Percentiles rank a stretch among this genome's conserved stretches.
Evolutionary conservation across 106 monocot species (phyloP).

Genomic region (Chionographis japonica): DNA sequence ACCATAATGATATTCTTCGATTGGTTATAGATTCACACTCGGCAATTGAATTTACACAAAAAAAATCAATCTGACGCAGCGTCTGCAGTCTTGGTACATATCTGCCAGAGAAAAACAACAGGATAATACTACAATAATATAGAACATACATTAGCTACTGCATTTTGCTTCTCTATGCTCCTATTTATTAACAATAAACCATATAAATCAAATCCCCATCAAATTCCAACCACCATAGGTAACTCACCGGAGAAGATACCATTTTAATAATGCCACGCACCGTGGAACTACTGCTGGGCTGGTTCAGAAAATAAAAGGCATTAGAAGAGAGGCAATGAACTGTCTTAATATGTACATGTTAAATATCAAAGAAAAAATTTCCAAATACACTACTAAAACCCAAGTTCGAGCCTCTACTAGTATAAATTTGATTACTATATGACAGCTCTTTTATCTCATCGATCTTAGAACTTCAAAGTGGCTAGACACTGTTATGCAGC

Average conservation of each 20-base stretch:
- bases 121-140: not conserved
- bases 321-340: conserved; percentile 10
- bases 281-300: conserved; percentile 93
- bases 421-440: too few species aligned
- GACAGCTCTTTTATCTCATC: too few species aligned
- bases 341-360: not conserved
- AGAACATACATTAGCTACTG: not conserved
- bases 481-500: too few species aligned
- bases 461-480: too few species aligned
- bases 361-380: not conserved
- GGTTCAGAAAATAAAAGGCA: conserved; percentile 25
- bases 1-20: conserved; percentile 33
- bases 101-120: conserved; percentile 33
- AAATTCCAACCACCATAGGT: not conserved
- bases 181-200: not conserved
- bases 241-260: conserved; percentile 84
- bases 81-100: conserved; percentile 82
- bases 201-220: conserved; percentile 1
- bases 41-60: conserved; percentile 66
- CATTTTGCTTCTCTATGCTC: not conserved
- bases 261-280: conserved; percentile 79
- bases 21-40: conserved; percentile 56
- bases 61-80: conserved; percentile 76
- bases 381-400: not conserved
- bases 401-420: too few species aligned